phyloP scores from a whole-genome alignment of 1,284 basidiomycete genomes.

The Apiotrichum akiyoshidainum region DNA sequence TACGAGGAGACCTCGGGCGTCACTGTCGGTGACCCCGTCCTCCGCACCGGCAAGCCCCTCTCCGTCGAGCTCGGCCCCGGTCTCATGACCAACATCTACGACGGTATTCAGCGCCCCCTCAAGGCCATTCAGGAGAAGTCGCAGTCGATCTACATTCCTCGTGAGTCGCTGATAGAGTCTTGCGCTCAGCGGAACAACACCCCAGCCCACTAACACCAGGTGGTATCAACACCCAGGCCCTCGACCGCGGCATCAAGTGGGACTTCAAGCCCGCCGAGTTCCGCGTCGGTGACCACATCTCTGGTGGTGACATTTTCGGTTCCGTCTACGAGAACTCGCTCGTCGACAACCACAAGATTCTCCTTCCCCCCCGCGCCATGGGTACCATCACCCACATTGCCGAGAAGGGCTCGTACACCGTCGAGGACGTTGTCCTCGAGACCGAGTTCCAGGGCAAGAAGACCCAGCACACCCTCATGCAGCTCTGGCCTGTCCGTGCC shows the following conservation, averaged over 20 bases:
- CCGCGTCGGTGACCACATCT: conserved; percentile 92
- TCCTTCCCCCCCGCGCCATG: conserved; percentile 88
- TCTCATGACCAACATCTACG: conserved; percentile 97
- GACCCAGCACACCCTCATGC: conserved; percentile 92
- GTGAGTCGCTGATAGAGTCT: conserved; percentile 35
- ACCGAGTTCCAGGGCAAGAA: conserved; percentile 97
- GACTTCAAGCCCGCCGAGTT: conserved; percentile 87
- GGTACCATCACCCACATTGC: conserved; percentile 93
- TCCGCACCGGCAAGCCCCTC: conserved; percentile 94
- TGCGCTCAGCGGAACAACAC: not conserved
- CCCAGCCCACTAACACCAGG: conserved; percentile 23
- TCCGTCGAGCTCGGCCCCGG: conserved; percentile 97
- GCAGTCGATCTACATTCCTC: conserved; percentile 97
- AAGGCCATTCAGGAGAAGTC: conserved; percentile 94
- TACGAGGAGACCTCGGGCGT: conserved; percentile 99
- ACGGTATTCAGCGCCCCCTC: conserved; percentile 88
- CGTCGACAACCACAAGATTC: conserved; percentile 94
- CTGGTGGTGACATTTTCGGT: conserved; percentile 95
- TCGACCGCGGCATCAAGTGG: conserved; percentile 87
- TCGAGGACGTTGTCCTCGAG: conserved; percentile 93
- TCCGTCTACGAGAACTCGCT: conserved; percentile 95
- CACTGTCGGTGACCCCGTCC: conserved; percentile 94
- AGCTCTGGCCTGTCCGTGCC: conserved; percentile 97
- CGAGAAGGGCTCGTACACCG: conserved; percentile 89
- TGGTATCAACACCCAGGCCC: conserved; percentile 95